phyloP scores from a whole-genome alignment of 2,329 filamentous ascomycete species.

The Pseudogymnoascus sp. region DNA sequence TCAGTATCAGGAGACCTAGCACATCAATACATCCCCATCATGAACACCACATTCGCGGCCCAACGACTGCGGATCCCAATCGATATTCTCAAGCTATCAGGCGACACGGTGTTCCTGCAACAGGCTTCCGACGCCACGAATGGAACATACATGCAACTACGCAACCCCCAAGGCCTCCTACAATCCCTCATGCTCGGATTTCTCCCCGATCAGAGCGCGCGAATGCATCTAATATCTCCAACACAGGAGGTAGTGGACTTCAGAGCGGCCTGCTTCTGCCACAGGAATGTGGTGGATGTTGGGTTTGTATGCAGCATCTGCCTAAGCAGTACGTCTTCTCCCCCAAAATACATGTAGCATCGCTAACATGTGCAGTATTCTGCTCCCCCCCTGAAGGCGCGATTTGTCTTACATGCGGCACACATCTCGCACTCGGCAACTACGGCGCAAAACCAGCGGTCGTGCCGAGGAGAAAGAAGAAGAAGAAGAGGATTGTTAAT shows the following conservation, averaged over 20 bases:
- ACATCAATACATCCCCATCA: conserved; percentile 91
- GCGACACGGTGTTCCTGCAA: conserved; percentile 85
- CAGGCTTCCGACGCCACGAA: conserved; percentile 74
- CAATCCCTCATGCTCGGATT: conserved; percentile 95
- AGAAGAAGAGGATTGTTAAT: conserved; percentile 60
- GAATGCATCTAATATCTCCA: conserved; percentile 64
- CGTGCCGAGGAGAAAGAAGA: conserved; percentile 64
- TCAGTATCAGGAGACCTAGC: conserved; percentile 82
- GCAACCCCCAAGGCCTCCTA: conserved; percentile 63
- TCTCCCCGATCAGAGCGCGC: conserved; percentile 61
- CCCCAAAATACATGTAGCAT: background rate
- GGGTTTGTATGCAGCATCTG: conserved; percentile 97
- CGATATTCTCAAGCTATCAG: conserved; percentile 81
- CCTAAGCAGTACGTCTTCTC: conserved; percentile 59
- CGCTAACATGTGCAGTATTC: conserved; percentile 48
- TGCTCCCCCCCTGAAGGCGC: conserved; percentile 59
- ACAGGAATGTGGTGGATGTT: conserved; percentile 80
- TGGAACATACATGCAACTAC: conserved; percentile 59
- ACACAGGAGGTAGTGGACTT: conserved; percentile 88
- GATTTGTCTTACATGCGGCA: conserved; percentile 78
- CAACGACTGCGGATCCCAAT: conserved; percentile 83
- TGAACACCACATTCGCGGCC: conserved; percentile 97
- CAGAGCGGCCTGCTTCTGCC: conserved; percentile 96
- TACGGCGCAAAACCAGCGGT: conserved; percentile 75
- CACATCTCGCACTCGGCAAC: conserved; percentile 65